These are phyloP conservation scores for Rhizoclosmatium globosum DNA, from an alignment of 192 early-diverging fungal genomes.

Conservation along the genomic window DNA sequence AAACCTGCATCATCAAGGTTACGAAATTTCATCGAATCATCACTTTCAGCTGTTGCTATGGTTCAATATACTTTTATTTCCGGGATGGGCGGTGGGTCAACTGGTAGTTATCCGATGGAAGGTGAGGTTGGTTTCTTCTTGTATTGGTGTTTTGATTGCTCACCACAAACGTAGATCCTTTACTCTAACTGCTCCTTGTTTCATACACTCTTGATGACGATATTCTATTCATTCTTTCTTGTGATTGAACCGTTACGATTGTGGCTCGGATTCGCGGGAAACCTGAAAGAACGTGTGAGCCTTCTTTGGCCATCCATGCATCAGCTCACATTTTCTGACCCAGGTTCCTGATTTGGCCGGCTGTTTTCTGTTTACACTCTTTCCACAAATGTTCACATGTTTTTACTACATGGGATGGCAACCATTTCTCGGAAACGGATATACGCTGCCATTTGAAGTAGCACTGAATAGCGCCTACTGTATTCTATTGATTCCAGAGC, in stretches of 20 bases:
- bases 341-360: constrained; percentile 54
- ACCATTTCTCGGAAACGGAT: constrained; percentile 29
- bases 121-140: constrained; percentile 24
- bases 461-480: constrained; percentile 45
- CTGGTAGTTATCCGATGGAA: constrained; percentile 37
- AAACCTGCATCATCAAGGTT: constrained; percentile 9
- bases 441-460: constrained; percentile 40
- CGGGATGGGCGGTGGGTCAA: constrained; percentile 46
- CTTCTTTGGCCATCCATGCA: background rate
- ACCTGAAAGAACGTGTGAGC: constrained; percentile 48
- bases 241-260: constrained; percentile 45
- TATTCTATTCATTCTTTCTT: constrained; percentile 40
- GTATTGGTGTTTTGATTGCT: background rate
- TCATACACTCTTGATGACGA: constrained; percentile 36
- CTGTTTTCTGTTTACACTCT: constrained; percentile 46
- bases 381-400: constrained; percentile 46
- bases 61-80: constrained; percentile 49
- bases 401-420: constrained; percentile 46
- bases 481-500: constrained; percentile 40
- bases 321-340: too few relatives aligned
- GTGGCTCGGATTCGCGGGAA: constrained; percentile 51
- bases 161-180: background rate
- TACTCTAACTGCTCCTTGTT: constrained; percentile 36
- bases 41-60: constrained; percentile 48
- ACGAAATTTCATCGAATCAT: constrained; percentile 46